Conservation (phyloP, 2,329 filamentous ascomycete genomes). For the Clonostachys solani region DNA sequence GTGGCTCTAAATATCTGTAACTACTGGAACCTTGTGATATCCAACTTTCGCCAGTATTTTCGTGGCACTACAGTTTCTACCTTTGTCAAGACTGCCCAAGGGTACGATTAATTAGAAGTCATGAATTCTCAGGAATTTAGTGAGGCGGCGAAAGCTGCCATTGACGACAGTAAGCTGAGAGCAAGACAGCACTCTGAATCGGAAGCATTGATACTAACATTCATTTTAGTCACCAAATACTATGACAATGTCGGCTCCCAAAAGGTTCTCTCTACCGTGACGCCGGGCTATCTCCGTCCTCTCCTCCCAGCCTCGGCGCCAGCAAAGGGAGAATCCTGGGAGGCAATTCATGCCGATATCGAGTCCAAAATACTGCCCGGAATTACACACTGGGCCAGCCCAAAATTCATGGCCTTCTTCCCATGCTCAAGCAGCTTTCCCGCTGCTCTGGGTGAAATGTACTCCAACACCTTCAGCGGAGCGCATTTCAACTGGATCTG, state of each 20-base stretch:
- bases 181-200: constrained; percentile 1
- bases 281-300: constrained; percentile 80
- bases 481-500: constrained; percentile 98
- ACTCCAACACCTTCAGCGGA: constrained; percentile 81
- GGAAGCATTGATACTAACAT: constrained; percentile 3
- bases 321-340: constrained; percentile 67
- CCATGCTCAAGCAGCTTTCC: constrained; percentile 79
- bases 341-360: constrained; percentile 76
- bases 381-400: constrained; percentile 90
- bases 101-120: too few relatives aligned
- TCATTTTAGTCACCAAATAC: constrained; percentile 70
- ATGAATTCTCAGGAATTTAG: constrained; percentile 83
- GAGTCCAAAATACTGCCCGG: constrained; percentile 85
- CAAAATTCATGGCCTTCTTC: constrained; percentile 96
- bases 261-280: constrained; percentile 71
- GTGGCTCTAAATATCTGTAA: too few relatives aligned
- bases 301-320: constrained; percentile 68
- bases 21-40: too few relatives aligned
- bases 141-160: constrained; percentile 68
- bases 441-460: constrained; percentile 86
- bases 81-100: too few relatives aligned
- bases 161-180: constrained; percentile 70
- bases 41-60: too few relatives aligned
- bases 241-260: constrained; percentile 69
- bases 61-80: too few relatives aligned